phyloP scores from a whole-genome alignment of 148 eudicot genomes.

The Heliosperma pusillum region DNA sequence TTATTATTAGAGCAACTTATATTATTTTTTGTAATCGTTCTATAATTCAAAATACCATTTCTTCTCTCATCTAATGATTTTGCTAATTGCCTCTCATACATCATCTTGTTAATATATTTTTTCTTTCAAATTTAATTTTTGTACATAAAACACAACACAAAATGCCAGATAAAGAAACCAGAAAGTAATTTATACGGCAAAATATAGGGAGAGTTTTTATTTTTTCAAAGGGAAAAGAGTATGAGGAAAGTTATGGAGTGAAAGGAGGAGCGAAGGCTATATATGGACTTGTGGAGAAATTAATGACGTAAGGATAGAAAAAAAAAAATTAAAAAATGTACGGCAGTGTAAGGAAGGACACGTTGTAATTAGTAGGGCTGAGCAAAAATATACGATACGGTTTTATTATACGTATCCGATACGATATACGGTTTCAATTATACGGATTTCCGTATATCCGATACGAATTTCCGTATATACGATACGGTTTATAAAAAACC shows the following conservation, averaged over 20 bases:
- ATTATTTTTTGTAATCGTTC: background rate
- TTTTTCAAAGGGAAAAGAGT: background rate
- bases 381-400: too few species aligned
- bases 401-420: too few species aligned
- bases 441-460: too few species aligned
- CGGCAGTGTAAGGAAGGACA: background rate
- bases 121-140: background rate
- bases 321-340: background rate
- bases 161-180: too few species aligned
- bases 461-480: too few species aligned
- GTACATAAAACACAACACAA: background rate
- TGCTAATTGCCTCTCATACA: constrained; percentile 20
- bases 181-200: background rate
- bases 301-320: background rate
- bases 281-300: constrained; percentile 17
- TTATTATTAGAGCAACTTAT: constrained; percentile 9
- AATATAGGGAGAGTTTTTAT: background rate
- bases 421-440: too few species aligned
- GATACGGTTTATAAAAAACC: too few species aligned
- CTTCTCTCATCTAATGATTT: constrained; percentile 22
- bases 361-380: constrained; percentile 6
- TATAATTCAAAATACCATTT: background rate
- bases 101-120: background rate
- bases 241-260: constrained; percentile 5
- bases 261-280: constrained; percentile 12